A percentile compares a stretch with the other conserved stretches of the same genome.
Evolutionary conservation across 1,139 yeast genomes (phyloP).

Genomic region (Arxiozyma telluris): DNA sequence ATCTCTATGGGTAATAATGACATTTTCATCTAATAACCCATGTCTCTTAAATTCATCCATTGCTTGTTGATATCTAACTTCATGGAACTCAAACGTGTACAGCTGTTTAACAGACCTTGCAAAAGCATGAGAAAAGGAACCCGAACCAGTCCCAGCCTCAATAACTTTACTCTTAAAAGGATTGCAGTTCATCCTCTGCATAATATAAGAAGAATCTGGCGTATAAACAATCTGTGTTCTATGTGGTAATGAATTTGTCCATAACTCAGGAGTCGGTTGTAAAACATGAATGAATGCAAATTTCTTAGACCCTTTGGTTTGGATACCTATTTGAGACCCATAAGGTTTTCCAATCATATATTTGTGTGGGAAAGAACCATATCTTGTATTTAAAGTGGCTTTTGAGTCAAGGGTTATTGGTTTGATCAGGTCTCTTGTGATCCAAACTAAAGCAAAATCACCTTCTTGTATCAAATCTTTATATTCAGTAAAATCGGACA

Average conservation of each 20-base stretch:
- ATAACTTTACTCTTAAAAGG: conserved; percentile 66
- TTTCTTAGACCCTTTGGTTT: conserved; percentile 46
- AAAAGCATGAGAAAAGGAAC: conserved; percentile 88
- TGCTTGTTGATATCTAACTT: conserved; percentile 74
- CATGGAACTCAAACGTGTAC: conserved; percentile 87
- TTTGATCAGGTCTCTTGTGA: conserved; percentile 70
- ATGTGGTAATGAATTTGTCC: conserved; percentile 93
- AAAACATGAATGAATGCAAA: conserved; percentile 81
- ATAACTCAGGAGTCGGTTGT: conserved; percentile 89
- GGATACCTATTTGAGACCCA: conserved; percentile 75
- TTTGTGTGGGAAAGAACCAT: conserved; percentile 78
- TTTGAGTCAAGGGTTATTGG: conserved; percentile 59
- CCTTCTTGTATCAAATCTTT: conserved; percentile 57
- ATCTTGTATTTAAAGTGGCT: conserved; percentile 66
- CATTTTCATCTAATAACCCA: conserved; percentile 42
- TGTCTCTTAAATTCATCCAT: conserved; percentile 65
- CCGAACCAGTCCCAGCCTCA: conserved; percentile 98
- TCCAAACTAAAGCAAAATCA: conserved; percentile 77
- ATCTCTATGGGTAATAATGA: conserved; percentile 76
- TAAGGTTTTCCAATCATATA: conserved; percentile 72
- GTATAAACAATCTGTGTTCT: conserved; percentile 97
- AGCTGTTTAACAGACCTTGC: conserved; percentile 76
- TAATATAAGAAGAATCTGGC: conserved; percentile 86
- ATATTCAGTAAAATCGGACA: conserved; percentile 18
- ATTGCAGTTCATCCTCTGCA: conserved; percentile 66